These are phyloP conservation scores for Sarcocystis neurona DNA, from an alignment of 169 alveolate genomes.

Conservation along the genomic window DNA sequence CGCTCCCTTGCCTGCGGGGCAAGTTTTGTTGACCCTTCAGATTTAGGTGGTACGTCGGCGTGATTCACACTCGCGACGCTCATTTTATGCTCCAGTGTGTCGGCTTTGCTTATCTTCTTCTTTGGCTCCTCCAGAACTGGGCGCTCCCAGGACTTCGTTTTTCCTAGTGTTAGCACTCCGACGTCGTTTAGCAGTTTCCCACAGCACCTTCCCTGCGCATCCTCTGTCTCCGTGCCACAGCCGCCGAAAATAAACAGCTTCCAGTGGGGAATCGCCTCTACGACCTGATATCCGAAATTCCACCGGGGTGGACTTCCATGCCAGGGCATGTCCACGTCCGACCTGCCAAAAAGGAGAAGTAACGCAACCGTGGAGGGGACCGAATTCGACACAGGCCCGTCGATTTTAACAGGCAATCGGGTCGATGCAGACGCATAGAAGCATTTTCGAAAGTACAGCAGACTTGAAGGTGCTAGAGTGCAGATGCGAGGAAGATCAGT, in stretches of 20 bases:
- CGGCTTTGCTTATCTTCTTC: background rate
- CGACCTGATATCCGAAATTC: constrained; percentile 89
- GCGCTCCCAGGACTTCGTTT: constrained; percentile 38
- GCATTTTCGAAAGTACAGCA: no score
- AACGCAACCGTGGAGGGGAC: no score
- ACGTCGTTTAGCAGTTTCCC: constrained; percentile 47
- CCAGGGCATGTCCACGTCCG: constrained; percentile 85
- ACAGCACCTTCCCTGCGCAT: constrained; percentile 83
- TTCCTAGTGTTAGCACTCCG: constrained; percentile 62
- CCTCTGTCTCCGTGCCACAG: constrained; percentile 85
- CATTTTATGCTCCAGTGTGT: background rate
- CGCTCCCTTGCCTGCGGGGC: constrained; percentile 85
- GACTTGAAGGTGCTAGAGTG: no score
- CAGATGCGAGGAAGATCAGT: no score
- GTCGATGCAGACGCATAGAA: no score
- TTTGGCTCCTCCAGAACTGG: background rate
- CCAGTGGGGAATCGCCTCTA: constrained; percentile 93
- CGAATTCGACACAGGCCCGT: no score
- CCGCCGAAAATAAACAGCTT: constrained; percentile 94
- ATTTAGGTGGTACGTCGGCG: background rate
- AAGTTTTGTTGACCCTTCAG: constrained; percentile 4
- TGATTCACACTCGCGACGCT: background rate
- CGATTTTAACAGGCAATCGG: no score
- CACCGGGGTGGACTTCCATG: constrained; percentile 88
- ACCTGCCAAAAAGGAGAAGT: no score